Conservation (phyloP, 805 yeast species). For the Lachancea nothofagi region DNA sequence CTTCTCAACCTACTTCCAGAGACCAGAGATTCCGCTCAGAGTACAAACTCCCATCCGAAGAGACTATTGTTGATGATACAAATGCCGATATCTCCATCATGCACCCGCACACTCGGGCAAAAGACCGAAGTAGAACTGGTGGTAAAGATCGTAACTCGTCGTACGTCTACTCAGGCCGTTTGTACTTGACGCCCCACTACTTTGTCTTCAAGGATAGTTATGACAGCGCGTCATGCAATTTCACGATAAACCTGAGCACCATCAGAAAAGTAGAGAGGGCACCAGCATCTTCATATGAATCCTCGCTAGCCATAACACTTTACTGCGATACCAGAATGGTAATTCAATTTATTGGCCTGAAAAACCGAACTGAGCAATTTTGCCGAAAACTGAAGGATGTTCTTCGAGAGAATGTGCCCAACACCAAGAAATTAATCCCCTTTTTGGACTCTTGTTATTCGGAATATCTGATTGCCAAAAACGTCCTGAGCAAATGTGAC, state of each 20-base stretch:
- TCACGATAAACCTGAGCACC: constrained; percentile 69
- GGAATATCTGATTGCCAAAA: constrained; percentile 67
- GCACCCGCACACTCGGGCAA: constrained; percentile 20
- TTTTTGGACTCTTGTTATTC: constrained; percentile 75
- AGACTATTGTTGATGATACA: constrained; percentile 57
- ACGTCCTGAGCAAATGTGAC: constrained; percentile 32
- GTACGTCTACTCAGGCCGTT: constrained; percentile 50
- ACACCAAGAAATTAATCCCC: constrained; percentile 55
- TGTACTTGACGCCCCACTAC: constrained; percentile 71
- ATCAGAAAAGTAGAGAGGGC: constrained; percentile 81
- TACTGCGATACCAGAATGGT: constrained; percentile 58
- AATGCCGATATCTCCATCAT: constrained; percentile 54
- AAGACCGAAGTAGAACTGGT: neutral
- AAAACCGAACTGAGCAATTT: constrained; percentile 75
- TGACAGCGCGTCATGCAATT: constrained; percentile 61
- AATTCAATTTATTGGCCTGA: constrained; percentile 71
- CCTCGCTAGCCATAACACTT: constrained; percentile 69
- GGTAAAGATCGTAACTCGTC: constrained; percentile 19
- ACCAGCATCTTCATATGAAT: constrained; percentile 68
- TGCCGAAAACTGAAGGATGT: constrained; percentile 60
- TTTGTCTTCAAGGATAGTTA: constrained; percentile 67
- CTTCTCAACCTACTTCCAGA: constrained; percentile 42
- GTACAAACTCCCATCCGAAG: constrained; percentile 67
- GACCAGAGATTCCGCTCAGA: constrained; percentile 68
- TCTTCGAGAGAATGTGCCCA: constrained; percentile 56